A percentile compares a stretch with the other conserved stretches of the same genome.
Conservation (phyloP, 2,329 filamentous ascomycete species). For the Alternaria tenuissima region DNA sequence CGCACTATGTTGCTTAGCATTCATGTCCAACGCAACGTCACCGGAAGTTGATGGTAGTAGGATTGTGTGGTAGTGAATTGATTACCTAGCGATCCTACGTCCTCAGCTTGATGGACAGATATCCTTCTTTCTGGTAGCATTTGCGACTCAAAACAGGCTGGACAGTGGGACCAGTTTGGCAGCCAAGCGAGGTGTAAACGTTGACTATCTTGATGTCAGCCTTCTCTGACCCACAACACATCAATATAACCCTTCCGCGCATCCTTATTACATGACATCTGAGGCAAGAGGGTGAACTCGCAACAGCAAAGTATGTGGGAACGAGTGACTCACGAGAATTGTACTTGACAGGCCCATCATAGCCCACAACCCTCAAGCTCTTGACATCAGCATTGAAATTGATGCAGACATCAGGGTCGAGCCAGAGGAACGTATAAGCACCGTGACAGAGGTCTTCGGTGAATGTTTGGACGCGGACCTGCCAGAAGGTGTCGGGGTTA, state of each 20-base stretch:
- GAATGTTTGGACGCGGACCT: background rate
- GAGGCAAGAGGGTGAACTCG: background rate
- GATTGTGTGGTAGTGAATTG: background rate
- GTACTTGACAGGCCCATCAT: background rate
- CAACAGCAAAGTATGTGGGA: background rate
- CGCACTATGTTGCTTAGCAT: background rate
- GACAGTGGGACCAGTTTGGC: background rate
- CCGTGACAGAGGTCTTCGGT: background rate
- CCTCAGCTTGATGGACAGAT: background rate
- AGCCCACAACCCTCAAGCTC: background rate
- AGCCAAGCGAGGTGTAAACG: background rate
- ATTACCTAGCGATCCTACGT: background rate
- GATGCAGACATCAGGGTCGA: background rate
- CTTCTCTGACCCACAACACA: background rate
- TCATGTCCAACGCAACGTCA: fast-evolving
- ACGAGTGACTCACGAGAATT: background rate
- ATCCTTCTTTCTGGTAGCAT: background rate
- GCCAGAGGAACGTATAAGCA: background rate
- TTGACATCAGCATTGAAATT: background rate
- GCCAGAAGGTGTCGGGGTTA: background rate
- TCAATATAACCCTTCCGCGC: fast-evolving
- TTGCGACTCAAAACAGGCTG: background rate
- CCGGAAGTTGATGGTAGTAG: background rate
- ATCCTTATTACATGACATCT: fast-evolving
- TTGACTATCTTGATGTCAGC: background rate